Evolutionary conservation across 257 asterid species (phyloP).

Genomic region (Galeopsis tetrahit): DNA sequence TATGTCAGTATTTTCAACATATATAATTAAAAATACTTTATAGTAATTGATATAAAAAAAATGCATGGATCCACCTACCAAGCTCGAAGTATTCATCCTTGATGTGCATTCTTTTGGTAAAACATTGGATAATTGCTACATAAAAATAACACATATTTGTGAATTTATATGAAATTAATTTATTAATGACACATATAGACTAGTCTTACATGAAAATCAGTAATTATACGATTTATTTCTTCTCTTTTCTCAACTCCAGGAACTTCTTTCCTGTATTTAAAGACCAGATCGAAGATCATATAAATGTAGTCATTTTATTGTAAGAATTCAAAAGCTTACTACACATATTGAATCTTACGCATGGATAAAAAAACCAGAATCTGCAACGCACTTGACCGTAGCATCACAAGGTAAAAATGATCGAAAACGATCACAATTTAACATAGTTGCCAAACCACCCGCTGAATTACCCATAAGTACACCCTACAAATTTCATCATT

Average conservation of each 20-base stretch:
- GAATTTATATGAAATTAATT: no score
- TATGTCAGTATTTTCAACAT: background rate
- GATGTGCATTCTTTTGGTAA: slow-evolving; percentile 38
- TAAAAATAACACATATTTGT: background rate
- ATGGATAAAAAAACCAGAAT: slow-evolving; percentile 50
- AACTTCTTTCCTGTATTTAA: slow-evolving; percentile 32
- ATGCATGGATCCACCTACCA: slow-evolving; percentile 22
- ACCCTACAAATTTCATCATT: slow-evolving; percentile 27
- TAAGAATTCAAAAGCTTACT: background rate
- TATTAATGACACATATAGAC: background rate
- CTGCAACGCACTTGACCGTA: slow-evolving; percentile 46
- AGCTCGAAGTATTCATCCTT: slow-evolving; percentile 22
- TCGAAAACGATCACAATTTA: slow-evolving; percentile 48
- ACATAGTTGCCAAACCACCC: slow-evolving; percentile 50
- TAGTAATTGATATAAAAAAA: background rate
- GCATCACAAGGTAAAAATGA: slow-evolving; percentile 29
- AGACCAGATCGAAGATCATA: background rate
- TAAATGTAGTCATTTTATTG: no score
- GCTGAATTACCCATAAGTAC: slow-evolving; percentile 49
- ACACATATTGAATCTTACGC: slow-evolving; percentile 24
- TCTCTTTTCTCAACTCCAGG: slow-evolving; percentile 5
- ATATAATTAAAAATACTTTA: background rate
- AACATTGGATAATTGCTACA: slow-evolving; percentile 22
- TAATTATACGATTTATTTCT: background rate
- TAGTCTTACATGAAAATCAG: slow-evolving; percentile 7